A percentile compares a stretch with the other conserved stretches of the same genome.
Conservation (phyloP, 2,329 filamentous ascomycete genomes). For the Fusarium domesticum region DNA sequence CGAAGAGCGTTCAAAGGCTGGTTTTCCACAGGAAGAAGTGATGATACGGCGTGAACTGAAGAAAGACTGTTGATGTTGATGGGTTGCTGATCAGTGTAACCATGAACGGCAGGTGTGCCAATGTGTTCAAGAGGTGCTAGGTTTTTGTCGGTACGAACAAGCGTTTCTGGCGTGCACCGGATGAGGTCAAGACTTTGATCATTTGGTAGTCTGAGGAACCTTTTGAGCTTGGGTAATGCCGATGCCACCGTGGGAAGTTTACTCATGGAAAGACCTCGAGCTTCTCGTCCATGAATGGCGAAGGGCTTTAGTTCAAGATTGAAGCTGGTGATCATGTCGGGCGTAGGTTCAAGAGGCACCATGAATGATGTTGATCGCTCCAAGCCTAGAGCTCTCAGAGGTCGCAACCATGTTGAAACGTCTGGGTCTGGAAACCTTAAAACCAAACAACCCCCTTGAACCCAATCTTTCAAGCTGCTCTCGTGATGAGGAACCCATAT, state of each 20-base stretch:
- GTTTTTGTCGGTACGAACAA: slow-evolving; percentile 13
- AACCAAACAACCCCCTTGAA: slow-evolving; percentile 4
- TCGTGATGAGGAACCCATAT: slow-evolving; percentile 6
- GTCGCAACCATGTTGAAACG: not conserved
- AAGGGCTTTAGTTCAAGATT: slow-evolving; percentile 5
- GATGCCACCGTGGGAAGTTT: slow-evolving; percentile 2
- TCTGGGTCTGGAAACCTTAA: slow-evolving; percentile 10
- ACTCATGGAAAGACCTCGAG: slow-evolving; percentile 11
- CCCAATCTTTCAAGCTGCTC: not conserved
- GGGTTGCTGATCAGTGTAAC: slow-evolving; percentile 22
- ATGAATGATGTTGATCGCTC: slow-evolving; percentile 2
- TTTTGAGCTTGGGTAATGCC: slow-evolving; percentile 11
- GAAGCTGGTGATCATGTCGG: not conserved
- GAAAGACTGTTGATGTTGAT: slow-evolving; percentile 18
- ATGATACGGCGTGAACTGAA: slow-evolving; percentile 16
- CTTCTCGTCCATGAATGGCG: slow-evolving; percentile 11
- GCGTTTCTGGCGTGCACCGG: slow-evolving; percentile 7
- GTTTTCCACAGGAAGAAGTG: slow-evolving; percentile 10
- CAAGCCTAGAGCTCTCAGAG: too few species aligned
- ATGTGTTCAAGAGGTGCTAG: slow-evolving; percentile 14
- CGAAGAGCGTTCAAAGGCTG: slow-evolving; percentile 19
- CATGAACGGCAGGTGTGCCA: slow-evolving; percentile 14
- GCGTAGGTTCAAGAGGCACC: not conserved
- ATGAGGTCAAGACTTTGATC: slow-evolving; percentile 12
- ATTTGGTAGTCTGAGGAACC: slow-evolving; percentile 9